A percentile compares a stretch with the other conserved stretches of the same genome.
These are phyloP conservation scores for Yarrowia keelungensis DNA, from an alignment of 805 yeast genomes.

Conservation along the genomic window DNA sequence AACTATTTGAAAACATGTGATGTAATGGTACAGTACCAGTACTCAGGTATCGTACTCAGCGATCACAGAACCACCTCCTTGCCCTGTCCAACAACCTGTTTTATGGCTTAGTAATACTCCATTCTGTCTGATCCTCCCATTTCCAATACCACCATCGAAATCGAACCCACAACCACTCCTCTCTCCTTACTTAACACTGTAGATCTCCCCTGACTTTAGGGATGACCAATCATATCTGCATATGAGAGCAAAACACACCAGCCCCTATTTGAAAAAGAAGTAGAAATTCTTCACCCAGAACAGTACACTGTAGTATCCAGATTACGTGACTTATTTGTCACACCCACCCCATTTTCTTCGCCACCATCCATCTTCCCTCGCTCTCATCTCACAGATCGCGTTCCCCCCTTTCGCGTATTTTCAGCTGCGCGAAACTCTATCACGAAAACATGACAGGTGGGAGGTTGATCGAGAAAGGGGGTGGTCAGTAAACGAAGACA, in stretches of 20 bases:
- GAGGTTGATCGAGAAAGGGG: background rate
- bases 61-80: too few species aligned
- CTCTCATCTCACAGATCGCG: slow-evolving; percentile 5
- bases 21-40: too few species aligned
- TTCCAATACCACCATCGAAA: background rate
- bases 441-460: slow-evolving; percentile 23
- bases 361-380: background rate
- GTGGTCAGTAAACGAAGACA: background rate
- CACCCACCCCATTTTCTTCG: background rate
- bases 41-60: too few species aligned
- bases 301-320: too few species aligned
- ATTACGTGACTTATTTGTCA: too few species aligned
- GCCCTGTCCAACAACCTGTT: background rate
- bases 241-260: background rate
- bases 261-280: too few species aligned
- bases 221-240: background rate
- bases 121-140: too few species aligned
- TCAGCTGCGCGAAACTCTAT: slow-evolving; percentile 32
- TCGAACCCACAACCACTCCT: background rate
- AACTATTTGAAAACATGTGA: too few species aligned
- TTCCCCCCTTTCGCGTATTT: slow-evolving; percentile 31
- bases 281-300: too few species aligned
- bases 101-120: background rate
- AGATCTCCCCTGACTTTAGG: too few species aligned
- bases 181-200: too few species aligned